Evolutionary conservation across 1,284 basidiomycete genomes (phyloP).

Genomic region (Sporisorium reilianum): DNA sequence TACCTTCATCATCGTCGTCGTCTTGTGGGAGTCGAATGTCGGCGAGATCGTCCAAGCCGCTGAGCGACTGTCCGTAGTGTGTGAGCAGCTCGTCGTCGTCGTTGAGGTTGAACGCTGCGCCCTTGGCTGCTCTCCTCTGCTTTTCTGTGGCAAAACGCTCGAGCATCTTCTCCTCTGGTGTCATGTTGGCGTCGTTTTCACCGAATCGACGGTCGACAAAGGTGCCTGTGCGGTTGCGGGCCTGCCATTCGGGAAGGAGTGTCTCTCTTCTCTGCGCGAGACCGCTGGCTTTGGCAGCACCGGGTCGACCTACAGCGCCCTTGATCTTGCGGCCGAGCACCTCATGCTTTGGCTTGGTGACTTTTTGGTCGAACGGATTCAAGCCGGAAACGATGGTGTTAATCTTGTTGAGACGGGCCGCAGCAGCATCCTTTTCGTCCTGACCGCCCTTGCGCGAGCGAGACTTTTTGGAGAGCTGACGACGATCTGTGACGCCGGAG

Average conservation of each 20-base stretch:
- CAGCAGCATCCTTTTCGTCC: slow-evolving; percentile 70
- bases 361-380: slow-evolving; percentile 84
- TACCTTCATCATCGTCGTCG: slow-evolving; percentile 63
- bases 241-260: slow-evolving; percentile 82
- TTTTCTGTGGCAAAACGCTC: slow-evolving; percentile 91
- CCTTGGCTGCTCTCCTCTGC: slow-evolving; percentile 74
- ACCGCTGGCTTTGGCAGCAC: slow-evolving; percentile 86
- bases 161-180: slow-evolving; percentile 94
- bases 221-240: slow-evolving; percentile 83
- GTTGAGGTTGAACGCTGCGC: slow-evolving; percentile 86
- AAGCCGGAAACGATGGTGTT: slow-evolving; percentile 84
- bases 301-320: slow-evolving; percentile 84
- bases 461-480: slow-evolving; percentile 56
- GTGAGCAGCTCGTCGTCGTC: slow-evolving; percentile 77
- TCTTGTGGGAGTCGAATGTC: slow-evolving; percentile 71
- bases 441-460: slow-evolving; percentile 72
- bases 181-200: slow-evolving; percentile 90
- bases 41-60: slow-evolving; percentile 87
- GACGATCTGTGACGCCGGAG: slow-evolving; percentile 60
- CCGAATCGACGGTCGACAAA: slow-evolving; percentile 95
- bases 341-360: slow-evolving; percentile 81
- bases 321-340: slow-evolving; percentile 88
- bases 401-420: slow-evolving; percentile 74
- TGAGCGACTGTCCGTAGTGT: slow-evolving; percentile 90
- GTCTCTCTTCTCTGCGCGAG: slow-evolving; percentile 81